Conservation (phyloP, 192 early-diverging fungal genomes). For the Rhizoclosmatium sp. region DNA sequence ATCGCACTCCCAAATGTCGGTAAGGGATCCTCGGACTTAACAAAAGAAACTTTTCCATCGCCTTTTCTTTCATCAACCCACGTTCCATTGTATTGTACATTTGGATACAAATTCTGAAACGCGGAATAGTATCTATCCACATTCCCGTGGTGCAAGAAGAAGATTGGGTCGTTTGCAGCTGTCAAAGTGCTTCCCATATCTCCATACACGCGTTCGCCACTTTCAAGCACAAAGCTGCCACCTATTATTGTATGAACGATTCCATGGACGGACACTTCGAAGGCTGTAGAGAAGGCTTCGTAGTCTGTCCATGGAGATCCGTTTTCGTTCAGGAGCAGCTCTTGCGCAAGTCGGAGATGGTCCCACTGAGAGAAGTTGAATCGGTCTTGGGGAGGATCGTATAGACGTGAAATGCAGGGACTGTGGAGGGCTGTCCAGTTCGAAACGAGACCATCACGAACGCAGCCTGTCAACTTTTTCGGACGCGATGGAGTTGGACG, state of each 20-base stretch:
- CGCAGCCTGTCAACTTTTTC: conserved; percentile 22
- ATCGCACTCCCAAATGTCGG: too few relatives aligned
- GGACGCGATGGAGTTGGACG: neutral
- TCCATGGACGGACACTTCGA: conserved; percentile 47
- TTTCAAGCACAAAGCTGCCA: conserved; percentile 19
- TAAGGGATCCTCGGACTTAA: too few relatives aligned
- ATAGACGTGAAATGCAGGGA: neutral
- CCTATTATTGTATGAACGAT: conserved; percentile 46
- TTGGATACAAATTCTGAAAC: conserved; percentile 42
- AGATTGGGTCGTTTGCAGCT: conserved; percentile 50
- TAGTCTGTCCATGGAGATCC: conserved; percentile 3
- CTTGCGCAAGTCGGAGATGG: neutral
- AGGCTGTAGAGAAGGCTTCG: conserved; percentile 28
- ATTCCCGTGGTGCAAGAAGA: conserved; percentile 56
- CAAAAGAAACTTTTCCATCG: too few relatives aligned
- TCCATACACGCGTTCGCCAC: conserved; percentile 20
- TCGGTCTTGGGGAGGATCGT: neutral
- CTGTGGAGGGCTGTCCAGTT: conserved; percentile 14
- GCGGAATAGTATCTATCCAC: conserved; percentile 50
- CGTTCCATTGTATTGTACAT: conserved; percentile 6
- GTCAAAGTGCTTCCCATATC: conserved; percentile 2
- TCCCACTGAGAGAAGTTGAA: neutral
- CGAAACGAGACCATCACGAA: conserved; percentile 27
- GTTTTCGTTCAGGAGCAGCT: neutral
- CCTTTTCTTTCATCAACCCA: neutral